Evolutionary conservation across 2,329 filamentous ascomycete species (phyloP), one percentile per base, ranked within the genome.

Genomic region (Aspergillus sp.): DNA sequence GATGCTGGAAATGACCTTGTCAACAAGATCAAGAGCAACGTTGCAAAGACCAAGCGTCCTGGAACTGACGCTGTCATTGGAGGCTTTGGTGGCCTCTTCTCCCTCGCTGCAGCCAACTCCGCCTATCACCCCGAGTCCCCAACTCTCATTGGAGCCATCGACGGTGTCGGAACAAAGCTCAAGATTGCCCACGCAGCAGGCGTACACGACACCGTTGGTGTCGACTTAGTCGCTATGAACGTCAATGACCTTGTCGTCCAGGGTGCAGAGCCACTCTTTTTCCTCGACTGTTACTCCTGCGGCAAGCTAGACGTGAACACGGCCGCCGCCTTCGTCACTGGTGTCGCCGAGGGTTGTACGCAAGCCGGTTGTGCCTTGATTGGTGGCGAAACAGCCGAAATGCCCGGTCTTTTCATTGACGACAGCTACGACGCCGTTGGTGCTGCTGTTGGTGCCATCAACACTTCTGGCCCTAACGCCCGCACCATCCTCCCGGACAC

Each of bases 171-270:
- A 59, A 98, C 93, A 49, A 98, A 98, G 80, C 88, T 98, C 67
- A 96, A 96, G 83, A 91, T 99, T 69, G 95, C 95, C 0, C 93
- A 97, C 73, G 85, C 87, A 12, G 90, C 96, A 79, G 84, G 87
- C 67, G 91, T 96, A 77, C 95, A 97, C 77, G 88, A 93, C 75
- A 96, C 93, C 3, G 93, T 99, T 11, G 95, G 95, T 60, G 92
- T 99, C 67, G 95, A 99, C 73, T 84, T 99, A 37, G 95, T 99
- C 4, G 95, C 95, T 65, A 98, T 98, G 93, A 98, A 97, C 75
- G 95, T 98, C 72, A 99, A 99, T 75, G 95, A 99, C 70, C 83
- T 99, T 0, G 88, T 99, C 52, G 95, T 98, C 8, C 93, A 98
- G 79, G 95, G 95, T 55, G 95, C 95, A 12, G 91, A 95, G 66